Percentiles rank a stretch among this genome's conserved stretches.
Evolutionary conservation across 371 early-diverging fungal genomes (phyloP).

Genomic region (Encephalitozoon hellem): DNA sequence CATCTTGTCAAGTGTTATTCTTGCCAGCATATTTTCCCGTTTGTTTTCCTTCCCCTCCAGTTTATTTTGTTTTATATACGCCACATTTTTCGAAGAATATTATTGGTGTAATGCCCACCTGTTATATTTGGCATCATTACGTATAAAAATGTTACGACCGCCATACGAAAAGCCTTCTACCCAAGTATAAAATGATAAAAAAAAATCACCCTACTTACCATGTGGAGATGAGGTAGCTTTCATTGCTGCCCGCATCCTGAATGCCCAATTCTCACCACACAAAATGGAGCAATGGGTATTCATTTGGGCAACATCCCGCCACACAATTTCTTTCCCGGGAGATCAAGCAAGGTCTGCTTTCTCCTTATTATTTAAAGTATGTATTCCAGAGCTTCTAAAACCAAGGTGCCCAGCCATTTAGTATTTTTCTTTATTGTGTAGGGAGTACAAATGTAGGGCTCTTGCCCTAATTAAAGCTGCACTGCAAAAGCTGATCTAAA

Average conservation of each 20-base stretch:
- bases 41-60: not conserved
- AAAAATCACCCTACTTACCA: not conserved
- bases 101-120: not conserved
- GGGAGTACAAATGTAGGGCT: too few species aligned
- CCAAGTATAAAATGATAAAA: not conserved
- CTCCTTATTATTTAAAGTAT: conserved; percentile 5
- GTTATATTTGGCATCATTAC: not conserved
- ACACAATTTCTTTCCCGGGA: conserved; percentile 11
- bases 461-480: too few species aligned
- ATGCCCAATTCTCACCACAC: conserved; percentile 1
- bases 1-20: not conserved
- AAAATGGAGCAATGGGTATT: not conserved
- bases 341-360: conserved; percentile 7
- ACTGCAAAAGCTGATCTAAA: not conserved
- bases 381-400: not conserved
- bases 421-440: too few species aligned
- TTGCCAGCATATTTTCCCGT: not conserved
- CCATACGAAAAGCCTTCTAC: not conserved
- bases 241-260: not conserved
- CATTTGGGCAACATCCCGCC: not conserved
- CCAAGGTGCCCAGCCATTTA: not conserved
- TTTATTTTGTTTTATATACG: not conserved
- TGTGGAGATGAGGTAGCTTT: not conserved
- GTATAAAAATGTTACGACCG: too few species aligned
- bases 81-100: not conserved